A percentile compares a stretch with the other conserved stretches of the same genome.
Conservation (phyloP, 2,329 filamentous ascomycete species). For the Fusarium guadeloupense region DNA sequence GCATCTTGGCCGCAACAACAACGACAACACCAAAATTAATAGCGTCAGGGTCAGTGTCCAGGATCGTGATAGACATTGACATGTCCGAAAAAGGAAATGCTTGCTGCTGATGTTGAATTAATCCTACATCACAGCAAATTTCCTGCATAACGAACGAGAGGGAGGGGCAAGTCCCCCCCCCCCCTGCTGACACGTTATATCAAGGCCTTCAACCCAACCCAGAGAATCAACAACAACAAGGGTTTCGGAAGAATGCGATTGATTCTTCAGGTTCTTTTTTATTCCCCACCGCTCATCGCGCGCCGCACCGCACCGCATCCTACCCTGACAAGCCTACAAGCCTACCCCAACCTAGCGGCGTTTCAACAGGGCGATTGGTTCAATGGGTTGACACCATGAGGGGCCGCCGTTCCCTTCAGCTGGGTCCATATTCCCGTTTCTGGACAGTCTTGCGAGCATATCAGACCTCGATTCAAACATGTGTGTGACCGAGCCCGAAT, state of each 20-base stretch:
- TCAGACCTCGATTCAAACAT: slow-evolving; percentile 15
- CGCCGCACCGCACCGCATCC: slow-evolving; percentile 28
- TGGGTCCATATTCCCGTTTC: slow-evolving; percentile 42
- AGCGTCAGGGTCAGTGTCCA: slow-evolving; percentile 1
- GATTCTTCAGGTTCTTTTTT: slow-evolving; percentile 10
- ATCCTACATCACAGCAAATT: neutral
- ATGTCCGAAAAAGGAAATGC: slow-evolving; percentile 9
- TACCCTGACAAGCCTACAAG: too few relatives aligned
- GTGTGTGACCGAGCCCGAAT: neutral
- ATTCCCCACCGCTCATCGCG: slow-evolving; percentile 4
- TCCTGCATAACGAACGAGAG: too few relatives aligned
- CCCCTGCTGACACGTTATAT: neutral
- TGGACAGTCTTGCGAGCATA: slow-evolving; percentile 47
- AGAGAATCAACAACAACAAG: slow-evolving; percentile 7
- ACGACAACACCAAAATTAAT: neutral
- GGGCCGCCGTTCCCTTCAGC: slow-evolving; percentile 31
- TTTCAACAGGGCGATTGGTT: slow-evolving; percentile 38
- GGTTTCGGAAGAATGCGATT: slow-evolving; percentile 31
- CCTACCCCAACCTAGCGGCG: slow-evolving; percentile 8
- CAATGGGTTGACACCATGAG: slow-evolving; percentile 32
- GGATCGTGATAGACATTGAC: neutral
- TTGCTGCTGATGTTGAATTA: slow-evolving; percentile 4
- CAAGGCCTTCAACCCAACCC: neutral
- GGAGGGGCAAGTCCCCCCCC: neutral
- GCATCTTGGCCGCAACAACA: slow-evolving; percentile 1